Evolutionary conservation across 2,329 filamentous ascomycete species (phyloP).

Genomic region (Apiospora phragmitis): DNA sequence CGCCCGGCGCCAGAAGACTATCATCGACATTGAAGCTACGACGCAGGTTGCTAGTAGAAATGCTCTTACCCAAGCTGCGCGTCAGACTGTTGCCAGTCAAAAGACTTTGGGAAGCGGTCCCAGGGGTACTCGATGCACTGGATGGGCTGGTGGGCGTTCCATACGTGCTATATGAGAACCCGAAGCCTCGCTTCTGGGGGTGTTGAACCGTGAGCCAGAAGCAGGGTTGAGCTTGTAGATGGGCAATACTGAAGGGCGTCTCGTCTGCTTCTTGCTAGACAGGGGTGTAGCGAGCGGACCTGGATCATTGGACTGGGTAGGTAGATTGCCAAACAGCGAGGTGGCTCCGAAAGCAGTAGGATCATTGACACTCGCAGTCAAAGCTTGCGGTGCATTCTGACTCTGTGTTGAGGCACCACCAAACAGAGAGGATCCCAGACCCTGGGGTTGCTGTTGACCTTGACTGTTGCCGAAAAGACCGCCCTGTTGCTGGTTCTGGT

Average conservation of each 20-base stretch:
- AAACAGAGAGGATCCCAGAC: constrained; percentile 58
- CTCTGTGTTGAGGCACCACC: constrained; percentile 52
- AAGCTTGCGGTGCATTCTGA: constrained; percentile 57
- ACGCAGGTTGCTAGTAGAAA: constrained; percentile 84
- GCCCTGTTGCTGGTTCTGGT: constrained; percentile 44
- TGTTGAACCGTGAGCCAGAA: constrained; percentile 76
- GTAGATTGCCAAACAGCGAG: constrained; percentile 78
- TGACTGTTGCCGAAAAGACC: constrained; percentile 48
- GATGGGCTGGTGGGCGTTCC: constrained; percentile 75
- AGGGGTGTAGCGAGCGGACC: constrained; percentile 92
- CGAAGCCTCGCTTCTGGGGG: constrained; percentile 87
- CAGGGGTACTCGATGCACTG: constrained; percentile 69
- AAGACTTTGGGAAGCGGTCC: constrained; percentile 65
- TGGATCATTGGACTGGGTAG: constrained; percentile 59
- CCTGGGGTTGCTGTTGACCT: constrained; percentile 51
- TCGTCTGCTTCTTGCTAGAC: constrained; percentile 70
- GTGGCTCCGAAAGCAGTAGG: constrained; percentile 88
- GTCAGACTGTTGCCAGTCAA: constrained; percentile 64
- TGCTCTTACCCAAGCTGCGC: constrained; percentile 78
- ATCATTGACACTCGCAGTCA: constrained; percentile 80
- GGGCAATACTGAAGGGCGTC: constrained; percentile 77
- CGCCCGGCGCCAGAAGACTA: constrained; percentile 82
- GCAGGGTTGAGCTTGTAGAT: constrained; percentile 85
- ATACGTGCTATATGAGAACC: constrained; percentile 91
- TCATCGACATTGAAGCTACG: constrained; percentile 80